Conservation (phyloP, 2,329 filamentous ascomycete genomes). For the Fusarium redolens region DNA sequence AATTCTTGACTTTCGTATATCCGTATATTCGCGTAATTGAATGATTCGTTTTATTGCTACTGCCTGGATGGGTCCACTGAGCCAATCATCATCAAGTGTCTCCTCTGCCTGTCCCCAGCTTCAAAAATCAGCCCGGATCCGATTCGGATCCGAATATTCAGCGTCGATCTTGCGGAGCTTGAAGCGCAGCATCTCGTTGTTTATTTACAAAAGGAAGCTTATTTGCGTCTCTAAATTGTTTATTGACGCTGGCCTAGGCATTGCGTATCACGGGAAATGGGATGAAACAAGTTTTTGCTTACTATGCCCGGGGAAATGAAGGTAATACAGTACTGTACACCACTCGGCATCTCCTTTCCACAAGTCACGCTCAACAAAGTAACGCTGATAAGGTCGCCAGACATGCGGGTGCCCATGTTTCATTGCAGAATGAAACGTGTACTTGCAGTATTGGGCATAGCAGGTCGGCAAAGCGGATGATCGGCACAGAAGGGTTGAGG, state of each 20-base stretch:
- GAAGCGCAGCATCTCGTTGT: not conserved
- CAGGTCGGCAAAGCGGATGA: slow-evolving; percentile 37
- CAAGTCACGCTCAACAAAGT: not conserved
- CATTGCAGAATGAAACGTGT: slow-evolving; percentile 29
- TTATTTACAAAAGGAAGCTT: not conserved
- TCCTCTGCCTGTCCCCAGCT: not conserved
- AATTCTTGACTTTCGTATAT: not conserved
- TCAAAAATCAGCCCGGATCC: slow-evolving; percentile 22
- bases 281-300: not conserved
- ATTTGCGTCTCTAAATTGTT: not conserved
- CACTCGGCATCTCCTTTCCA: not conserved
- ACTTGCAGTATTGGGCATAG: slow-evolving; percentile 22
- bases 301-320: not conserved
- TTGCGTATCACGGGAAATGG: not conserved
- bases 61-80: not conserved
- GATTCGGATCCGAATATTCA: slow-evolving; percentile 30
- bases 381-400: slow-evolving; percentile 1
- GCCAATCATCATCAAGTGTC: not conserved
- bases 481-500: slow-evolving; percentile 28
- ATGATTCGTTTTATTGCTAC: not conserved
- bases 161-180: slow-evolving; percentile 1
- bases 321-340: not conserved
- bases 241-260: not conserved
- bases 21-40: not conserved
- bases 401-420: slow-evolving; percentile 10